Percentiles rank a stretch among this genome's conserved stretches.
phyloP scores from a whole-genome alignment of 1,284 basidiomycete genomes.

The Microbotryomycetes sp. region DNA sequence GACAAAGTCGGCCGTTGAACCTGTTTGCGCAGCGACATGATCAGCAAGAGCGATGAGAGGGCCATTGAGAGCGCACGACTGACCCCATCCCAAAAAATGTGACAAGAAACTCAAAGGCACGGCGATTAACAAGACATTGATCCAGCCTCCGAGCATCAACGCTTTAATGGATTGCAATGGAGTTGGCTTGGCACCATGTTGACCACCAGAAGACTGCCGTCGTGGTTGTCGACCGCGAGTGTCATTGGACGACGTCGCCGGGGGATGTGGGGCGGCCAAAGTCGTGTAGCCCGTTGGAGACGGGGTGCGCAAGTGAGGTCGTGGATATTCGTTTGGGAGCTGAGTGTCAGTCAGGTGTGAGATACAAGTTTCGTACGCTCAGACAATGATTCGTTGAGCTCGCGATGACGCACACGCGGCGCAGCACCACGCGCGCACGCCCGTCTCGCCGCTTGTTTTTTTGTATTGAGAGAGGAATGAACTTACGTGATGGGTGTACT shows the following conservation, averaged over 20 bases:
- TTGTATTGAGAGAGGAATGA: background rate
- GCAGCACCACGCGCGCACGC: too few species aligned
- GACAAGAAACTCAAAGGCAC: conserved; percentile 64
- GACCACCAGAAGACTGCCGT: too few species aligned
- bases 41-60: too few species aligned
- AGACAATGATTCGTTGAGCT: background rate
- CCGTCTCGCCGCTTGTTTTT: too few species aligned
- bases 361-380: background rate
- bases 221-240: background rate
- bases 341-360: conserved; percentile 6
- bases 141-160: conserved; percentile 63
- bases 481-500: conserved; percentile 19
- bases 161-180: conserved; percentile 53
- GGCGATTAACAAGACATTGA: conserved; percentile 71
- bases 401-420: background rate
- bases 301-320: conserved; percentile 4
- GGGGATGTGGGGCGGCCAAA: background rate
- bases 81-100: conserved; percentile 44
- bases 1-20: conserved; percentile 71
- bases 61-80: background rate
- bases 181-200: conserved; percentile 14
- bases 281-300: background rate
- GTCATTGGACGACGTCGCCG: conserved; percentile 3
- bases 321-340: conserved; percentile 28
- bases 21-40: conserved; percentile 48